phyloP scores from a whole-genome alignment of 2,329 filamentous ascomycete species.

The Ophiocordyceps sinensis region DNA sequence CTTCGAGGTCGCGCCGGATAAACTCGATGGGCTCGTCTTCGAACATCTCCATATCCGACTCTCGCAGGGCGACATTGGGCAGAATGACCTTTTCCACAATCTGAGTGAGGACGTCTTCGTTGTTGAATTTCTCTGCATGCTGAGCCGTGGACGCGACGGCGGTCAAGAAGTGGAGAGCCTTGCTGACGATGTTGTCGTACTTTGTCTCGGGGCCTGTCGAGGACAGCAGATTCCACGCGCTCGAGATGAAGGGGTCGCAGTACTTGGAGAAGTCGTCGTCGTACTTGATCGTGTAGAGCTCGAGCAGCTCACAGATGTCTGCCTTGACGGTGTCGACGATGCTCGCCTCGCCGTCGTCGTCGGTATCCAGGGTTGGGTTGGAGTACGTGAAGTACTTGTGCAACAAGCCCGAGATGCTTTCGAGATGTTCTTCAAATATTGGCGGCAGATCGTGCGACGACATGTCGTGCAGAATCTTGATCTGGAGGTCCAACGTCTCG shows the following conservation, averaged over 20 bases:
- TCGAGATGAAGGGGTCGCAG: conserved; percentile 72
- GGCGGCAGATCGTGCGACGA: conserved; percentile 95
- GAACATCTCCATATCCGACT: conserved; percentile 89
- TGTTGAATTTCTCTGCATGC: conserved; percentile 77
- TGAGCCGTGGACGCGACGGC: conserved; percentile 65
- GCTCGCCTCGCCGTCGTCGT: conserved; percentile 81
- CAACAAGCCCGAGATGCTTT: conserved; percentile 60
- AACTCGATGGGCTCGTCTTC: conserved; percentile 99
- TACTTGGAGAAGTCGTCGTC: conserved; percentile 82
- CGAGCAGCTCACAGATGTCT: conserved; percentile 81
- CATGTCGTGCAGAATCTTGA: conserved; percentile 90
- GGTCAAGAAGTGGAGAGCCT: conserved; percentile 85
- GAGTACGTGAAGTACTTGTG: conserved; percentile 90
- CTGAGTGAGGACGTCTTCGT: conserved; percentile 62
- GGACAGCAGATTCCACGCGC: conserved; percentile 83
- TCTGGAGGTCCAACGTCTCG: conserved; percentile 70
- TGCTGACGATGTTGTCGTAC: conserved; percentile 89
- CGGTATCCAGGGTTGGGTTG: conserved; percentile 67
- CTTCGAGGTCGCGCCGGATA: conserved; percentile 86
- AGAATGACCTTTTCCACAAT: conserved; percentile 93
- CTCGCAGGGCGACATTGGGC: conserved; percentile 80
- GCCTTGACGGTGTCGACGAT: conserved; percentile 77
- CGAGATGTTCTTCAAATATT: conserved; percentile 81
- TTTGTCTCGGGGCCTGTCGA: conserved; percentile 77
- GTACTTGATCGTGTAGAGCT: conserved; percentile 87